phyloP scores from a whole-genome alignment of 768 basidiomycete species.

The Tephrocybe sp. region DNA sequence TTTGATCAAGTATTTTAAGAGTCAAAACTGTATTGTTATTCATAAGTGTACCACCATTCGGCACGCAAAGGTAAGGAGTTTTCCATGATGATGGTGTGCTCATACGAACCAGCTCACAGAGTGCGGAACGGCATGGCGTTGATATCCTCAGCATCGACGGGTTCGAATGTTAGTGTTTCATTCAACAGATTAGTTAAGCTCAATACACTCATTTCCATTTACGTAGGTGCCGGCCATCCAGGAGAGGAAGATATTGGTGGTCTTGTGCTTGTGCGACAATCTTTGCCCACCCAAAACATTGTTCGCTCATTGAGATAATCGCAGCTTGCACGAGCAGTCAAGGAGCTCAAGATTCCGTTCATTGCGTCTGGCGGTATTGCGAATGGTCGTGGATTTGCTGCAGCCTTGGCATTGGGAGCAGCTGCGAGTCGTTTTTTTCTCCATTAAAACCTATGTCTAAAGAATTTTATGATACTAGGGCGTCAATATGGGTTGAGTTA shows the following conservation, averaged over 20 bases:
- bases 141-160: slow-evolving; percentile 89
- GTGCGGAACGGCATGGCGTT: slow-evolving; percentile 75
- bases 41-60: slow-evolving; percentile 90
- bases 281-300: background rate
- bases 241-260: slow-evolving; percentile 94
- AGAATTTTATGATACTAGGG: slow-evolving; percentile 50
- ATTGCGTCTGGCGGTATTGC: slow-evolving; percentile 92
- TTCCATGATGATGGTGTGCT: background rate
- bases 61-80: slow-evolving; percentile 71
- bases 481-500: slow-evolving; percentile 70
- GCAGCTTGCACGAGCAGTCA: slow-evolving; percentile 83
- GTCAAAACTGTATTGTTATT: slow-evolving; percentile 73
- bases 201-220: no score
- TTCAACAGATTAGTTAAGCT: no score
- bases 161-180: slow-evolving; percentile 66
- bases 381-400: slow-evolving; percentile 81
- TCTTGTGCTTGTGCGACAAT: slow-evolving; percentile 63
- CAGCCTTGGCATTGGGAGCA: slow-evolving; percentile 81
- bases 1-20: slow-evolving; percentile 80
- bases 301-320: background rate
- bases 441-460: no score
- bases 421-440: slow-evolving; percentile 54
- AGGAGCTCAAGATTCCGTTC: slow-evolving; percentile 82
- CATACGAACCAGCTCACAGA: slow-evolving; percentile 21
- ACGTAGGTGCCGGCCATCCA: slow-evolving; percentile 93